Evolutionary conservation across 768 basidiomycete genomes (phyloP).

Genomic region (Suillus fuscotomentosus): DNA sequence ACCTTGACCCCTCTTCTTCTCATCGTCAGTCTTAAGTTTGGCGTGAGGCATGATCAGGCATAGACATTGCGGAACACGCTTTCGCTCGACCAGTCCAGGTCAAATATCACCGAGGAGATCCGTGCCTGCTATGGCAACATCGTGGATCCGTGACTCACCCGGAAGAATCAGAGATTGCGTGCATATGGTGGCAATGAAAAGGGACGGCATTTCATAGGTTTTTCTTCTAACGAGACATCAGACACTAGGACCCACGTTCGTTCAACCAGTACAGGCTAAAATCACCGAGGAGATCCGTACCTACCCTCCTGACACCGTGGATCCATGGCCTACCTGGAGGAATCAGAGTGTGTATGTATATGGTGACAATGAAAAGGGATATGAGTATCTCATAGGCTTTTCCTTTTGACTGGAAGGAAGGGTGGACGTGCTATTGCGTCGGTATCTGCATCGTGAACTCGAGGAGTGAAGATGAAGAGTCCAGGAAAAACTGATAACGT

Average conservation of each 20-base stretch:
- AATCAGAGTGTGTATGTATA: not conserved
- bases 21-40: not conserved
- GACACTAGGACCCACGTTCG: too few species aligned
- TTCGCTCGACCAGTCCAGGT: not conserved
- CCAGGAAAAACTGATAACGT: not conserved
- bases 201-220: not conserved
- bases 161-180: not conserved
- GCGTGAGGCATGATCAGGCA: not conserved
- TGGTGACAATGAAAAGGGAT: not conserved
- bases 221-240: not conserved
- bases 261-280: too few species aligned
- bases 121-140: not conserved
- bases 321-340: too few species aligned
- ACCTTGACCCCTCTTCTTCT: not conserved
- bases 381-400: not conserved
- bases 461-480: not conserved
- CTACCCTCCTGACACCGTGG: too few species aligned
- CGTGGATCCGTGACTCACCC: not conserved
- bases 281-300: too few species aligned
- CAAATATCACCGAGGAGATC: not conserved
- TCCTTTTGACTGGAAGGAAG: not conserved
- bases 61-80: not conserved
- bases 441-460: not conserved
- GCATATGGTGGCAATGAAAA: not conserved
- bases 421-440: not conserved